Base-by-base conservation (phyloP, 2,329 filamentous ascomycete genomes). In the Pseudocercospora crystallina region DNA sequence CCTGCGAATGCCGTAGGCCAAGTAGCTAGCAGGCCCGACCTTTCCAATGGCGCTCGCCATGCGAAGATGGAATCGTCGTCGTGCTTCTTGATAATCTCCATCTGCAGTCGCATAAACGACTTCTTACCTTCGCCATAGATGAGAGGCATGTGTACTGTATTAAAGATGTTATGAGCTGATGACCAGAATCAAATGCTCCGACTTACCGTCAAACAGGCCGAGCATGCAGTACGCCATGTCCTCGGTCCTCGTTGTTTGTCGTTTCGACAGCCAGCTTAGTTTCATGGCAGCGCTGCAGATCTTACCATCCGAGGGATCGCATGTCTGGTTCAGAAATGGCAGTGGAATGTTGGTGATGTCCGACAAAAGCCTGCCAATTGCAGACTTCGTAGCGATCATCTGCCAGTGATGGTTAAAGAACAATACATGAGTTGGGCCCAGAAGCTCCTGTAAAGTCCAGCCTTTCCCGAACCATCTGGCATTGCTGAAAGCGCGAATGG, bases 51-150 rank as follows among this genome's bases (percentile, higher is more conserved):
- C 20, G 20, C 20, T 26, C 20, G 20, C 58, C 60, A 62, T 5
- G 57, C 57, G 47, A 62, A 61, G 26, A 63, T 59, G 8, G 58
- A 60, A 17, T 57, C 46, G 35, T 65, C 62, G 14, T 58, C 50
- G 12, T 36, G 37, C 4, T 39, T 31, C 33, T 44, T 53, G 15
- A 64, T 47, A 11, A 65, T 58, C 44, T 59, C 61, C 17, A 60
- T 53, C 43, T 65, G 62, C 2, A 65, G 54, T 5, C 61, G 49
- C 12, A 39, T 44, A 43, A 64, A 65, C 5, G 59, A 53, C 36
- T 45, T 45, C 7, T 8, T 29, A 5, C 56, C 54, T 47, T 63
- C 61, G 8, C 59, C 61, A 34, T 63, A 63, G 0, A 61, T 45
- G 9, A 62, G 42, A 10, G 60, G 57, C 50, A 63, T 60, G 32